These are phyloP conservation scores for Fusarium cicatricum DNA, from an alignment of 2,329 filamentous ascomycete species.

Conservation along the genomic window DNA sequence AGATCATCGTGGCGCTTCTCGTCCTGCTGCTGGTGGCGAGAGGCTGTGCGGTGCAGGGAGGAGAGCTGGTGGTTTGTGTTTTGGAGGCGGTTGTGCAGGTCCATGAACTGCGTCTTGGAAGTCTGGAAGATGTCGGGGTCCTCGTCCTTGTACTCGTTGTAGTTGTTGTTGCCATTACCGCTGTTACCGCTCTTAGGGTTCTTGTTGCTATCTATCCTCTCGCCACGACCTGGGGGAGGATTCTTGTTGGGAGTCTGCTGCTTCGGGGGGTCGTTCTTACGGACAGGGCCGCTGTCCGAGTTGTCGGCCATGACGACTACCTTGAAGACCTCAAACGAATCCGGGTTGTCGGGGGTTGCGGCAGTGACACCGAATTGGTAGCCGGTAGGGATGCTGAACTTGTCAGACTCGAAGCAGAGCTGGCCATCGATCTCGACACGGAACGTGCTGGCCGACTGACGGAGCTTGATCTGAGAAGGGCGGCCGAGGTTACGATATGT, in stretches of 20 bases:
- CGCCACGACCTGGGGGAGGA: slow-evolving; percentile 17
- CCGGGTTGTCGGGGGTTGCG: slow-evolving; percentile 87
- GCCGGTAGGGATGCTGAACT: slow-evolving; percentile 78
- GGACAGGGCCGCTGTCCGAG: slow-evolving; percentile 37
- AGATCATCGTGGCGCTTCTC: slow-evolving; percentile 67
- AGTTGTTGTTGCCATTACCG: slow-evolving; percentile 34
- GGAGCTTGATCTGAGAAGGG: slow-evolving; percentile 79
- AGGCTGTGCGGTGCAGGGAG: slow-evolving; percentile 66
- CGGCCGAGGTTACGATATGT: slow-evolving; percentile 90
- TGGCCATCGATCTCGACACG: slow-evolving; percentile 82
- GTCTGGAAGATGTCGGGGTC: slow-evolving; percentile 57
- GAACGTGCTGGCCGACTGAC: slow-evolving; percentile 70
- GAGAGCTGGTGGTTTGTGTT: slow-evolving; percentile 73
- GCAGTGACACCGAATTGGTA: slow-evolving; percentile 90
- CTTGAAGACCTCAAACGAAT: slow-evolving; percentile 94
- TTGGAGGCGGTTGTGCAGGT: slow-evolving; percentile 86
- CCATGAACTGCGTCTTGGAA: slow-evolving; percentile 74
- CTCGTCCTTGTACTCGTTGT: slow-evolving; percentile 57
- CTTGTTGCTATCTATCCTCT: slow-evolving; percentile 34
- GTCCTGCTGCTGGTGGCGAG: slow-evolving; percentile 57
- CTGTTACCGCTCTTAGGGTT: slow-evolving; percentile 46
- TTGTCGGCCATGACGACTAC: slow-evolving; percentile 74
- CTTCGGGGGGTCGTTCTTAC: slow-evolving; percentile 42
- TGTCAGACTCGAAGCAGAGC: slow-evolving; percentile 83
- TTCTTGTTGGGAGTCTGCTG: slow-evolving; percentile 41